Conservation (phyloP, 768 basidiomycete species). For the Rhodosporidiobolus odoratus region DNA sequence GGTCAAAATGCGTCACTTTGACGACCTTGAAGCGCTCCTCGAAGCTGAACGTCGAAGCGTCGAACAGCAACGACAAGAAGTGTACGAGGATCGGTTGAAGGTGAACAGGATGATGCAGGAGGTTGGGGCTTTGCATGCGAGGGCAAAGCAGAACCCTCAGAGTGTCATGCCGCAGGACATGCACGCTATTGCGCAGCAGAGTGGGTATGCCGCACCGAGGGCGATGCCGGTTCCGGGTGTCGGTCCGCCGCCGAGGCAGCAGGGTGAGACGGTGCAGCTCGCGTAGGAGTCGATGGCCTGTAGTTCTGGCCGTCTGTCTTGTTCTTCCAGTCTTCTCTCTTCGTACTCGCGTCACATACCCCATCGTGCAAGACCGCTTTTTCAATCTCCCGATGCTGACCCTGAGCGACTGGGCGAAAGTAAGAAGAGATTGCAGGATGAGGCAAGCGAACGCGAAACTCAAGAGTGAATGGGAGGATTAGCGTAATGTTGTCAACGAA, state of each 20-base stretch:
- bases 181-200: background rate
- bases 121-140: background rate
- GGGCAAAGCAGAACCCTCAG: conserved; percentile 18
- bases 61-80: conserved; percentile 71
- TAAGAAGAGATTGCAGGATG: too few species aligned
- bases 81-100: conserved; percentile 65
- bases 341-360: background rate
- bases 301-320: background rate
- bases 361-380: too few species aligned
- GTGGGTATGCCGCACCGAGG: background rate
- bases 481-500: background rate
- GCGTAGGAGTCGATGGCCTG: background rate
- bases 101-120: conserved; percentile 43
- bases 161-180: conserved; percentile 12
- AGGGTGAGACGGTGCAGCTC: conserved; percentile 5
- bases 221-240: conserved; percentile 7
- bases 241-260: conserved; percentile 10
- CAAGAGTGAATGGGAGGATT: too few species aligned
- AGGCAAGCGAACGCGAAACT: background rate
- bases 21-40: conserved; percentile 82
- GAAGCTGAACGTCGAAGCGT: conserved; percentile 82
- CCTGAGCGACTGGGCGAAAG: too few species aligned
- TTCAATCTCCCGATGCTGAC: background rate
- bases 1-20: conserved; percentile 89
- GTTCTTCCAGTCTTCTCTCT: background rate